Evolutionary conservation across 306 rosid genomes (phyloP).

Genomic region (Vicia sativa): DNA sequence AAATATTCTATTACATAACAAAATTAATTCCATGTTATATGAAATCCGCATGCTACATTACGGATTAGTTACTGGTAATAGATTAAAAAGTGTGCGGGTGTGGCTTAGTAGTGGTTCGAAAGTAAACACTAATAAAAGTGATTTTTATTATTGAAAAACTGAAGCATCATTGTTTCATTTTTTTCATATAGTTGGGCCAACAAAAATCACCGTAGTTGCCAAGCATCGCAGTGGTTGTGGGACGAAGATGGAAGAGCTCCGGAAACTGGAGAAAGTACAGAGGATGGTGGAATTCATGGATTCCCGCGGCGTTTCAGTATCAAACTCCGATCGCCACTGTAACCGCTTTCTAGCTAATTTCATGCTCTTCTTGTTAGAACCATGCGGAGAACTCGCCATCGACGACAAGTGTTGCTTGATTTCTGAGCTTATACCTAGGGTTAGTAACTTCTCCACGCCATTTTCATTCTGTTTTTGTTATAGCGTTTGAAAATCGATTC

Average conservation of each 20-base stretch:
- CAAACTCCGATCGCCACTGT: constrained; percentile 34
- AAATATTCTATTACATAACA: too few relatives aligned
- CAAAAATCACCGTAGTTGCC: neutral
- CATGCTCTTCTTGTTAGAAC: constrained; percentile 61
- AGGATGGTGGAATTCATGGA: constrained; percentile 50
- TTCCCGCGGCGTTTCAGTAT: constrained; percentile 39
- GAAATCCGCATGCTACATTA: too few relatives aligned
- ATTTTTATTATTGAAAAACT: too few relatives aligned
- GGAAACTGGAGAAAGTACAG: constrained; percentile 63
- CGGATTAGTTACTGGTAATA: too few relatives aligned
- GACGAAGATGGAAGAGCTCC: constrained; percentile 53
- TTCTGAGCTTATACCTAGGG: constrained; percentile 58
- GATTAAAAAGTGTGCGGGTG: too few relatives aligned
- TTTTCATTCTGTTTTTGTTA: neutral
- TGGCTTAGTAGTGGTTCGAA: too few relatives aligned
- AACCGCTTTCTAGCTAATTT: constrained; percentile 63
- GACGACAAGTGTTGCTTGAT: constrained; percentile 57
- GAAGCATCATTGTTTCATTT: neutral
- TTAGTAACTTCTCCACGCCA: constrained; percentile 25
- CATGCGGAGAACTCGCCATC: constrained; percentile 63
- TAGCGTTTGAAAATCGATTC: neutral
- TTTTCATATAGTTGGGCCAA: neutral
- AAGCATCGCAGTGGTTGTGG: neutral
- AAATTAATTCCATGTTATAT: too few relatives aligned
- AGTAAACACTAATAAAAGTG: too few relatives aligned